A percentile compares a stretch with the other conserved stretches of the same genome.
phyloP scores from a whole-genome alignment of 208 protist genomes.

The Lotmaria passim region DNA sequence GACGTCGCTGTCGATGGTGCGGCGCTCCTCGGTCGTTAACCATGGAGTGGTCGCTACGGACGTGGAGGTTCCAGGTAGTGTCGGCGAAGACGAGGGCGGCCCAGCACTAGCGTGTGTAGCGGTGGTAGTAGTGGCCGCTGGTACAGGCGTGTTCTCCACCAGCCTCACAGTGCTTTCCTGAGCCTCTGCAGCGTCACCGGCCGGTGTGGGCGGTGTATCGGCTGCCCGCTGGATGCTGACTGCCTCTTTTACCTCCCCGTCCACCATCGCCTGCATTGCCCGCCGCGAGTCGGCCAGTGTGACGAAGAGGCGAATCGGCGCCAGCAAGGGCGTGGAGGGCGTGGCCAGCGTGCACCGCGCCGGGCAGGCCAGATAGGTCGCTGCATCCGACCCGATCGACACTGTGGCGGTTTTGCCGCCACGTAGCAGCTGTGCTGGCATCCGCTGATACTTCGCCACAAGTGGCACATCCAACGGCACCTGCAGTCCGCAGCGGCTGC shows the following conservation, averaged over 20 bases:
- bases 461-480: conserved; percentile 58
- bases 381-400: conserved; percentile 20
- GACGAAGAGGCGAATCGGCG: conserved; percentile 48
- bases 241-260: conserved; percentile 20
- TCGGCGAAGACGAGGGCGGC: too few relatives aligned
- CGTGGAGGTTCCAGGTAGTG: too few relatives aligned
- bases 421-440: conserved; percentile 35
- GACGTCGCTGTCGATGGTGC: conserved; percentile 39
- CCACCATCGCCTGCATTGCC: conserved; percentile 36
- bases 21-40: conserved; percentile 11
- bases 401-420: conserved; percentile 27
- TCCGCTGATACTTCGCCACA: conserved; percentile 36
- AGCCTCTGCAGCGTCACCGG: too few relatives aligned
- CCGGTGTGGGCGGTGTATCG: too few relatives aligned
- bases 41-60: neutral
- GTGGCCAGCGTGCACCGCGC: conserved; percentile 14
- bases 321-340: conserved; percentile 33
- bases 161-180: too few relatives aligned
- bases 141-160: too few relatives aligned
- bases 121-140: too few relatives aligned
- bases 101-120: too few relatives aligned
- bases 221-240: neutral
- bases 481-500: conserved; percentile 44
- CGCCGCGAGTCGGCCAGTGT: conserved; percentile 30
- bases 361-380: conserved; percentile 17